Base-by-base conservation (phyloP, 2,329 filamentous ascomycete species). In the Colletotrichum truncatum region DNA sequence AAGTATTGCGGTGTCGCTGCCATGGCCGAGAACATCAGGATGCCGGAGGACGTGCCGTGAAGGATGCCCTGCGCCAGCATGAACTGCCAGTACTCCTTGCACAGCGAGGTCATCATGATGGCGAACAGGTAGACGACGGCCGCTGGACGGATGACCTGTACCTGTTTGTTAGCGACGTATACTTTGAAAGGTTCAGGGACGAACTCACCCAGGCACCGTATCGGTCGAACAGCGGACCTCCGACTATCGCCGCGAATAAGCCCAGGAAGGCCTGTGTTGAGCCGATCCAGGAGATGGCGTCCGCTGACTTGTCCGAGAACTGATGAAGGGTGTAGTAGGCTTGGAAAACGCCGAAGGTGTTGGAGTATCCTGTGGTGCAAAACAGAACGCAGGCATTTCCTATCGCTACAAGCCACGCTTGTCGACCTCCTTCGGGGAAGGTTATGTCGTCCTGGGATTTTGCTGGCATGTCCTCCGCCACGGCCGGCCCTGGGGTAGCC, bases 31-130 rank as follows among this genome's bases (percentile, higher is more conserved):
- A 83, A 74, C 14, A 78, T 74, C 6, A 84, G 69, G 4, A 85
- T 72, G 0, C 79, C 80, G 67, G 78, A 80, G 4, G 73, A 69
- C 0, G 75, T 46, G 1, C 84, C 84, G 38, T 79, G 72, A 2
- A 85, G 69, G 2, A 86, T 68, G 2, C 81, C 83, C 57, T 86
- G 84, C 0, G 77, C 77, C 8, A 87, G 81, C 75, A 87, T 81
- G 69, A 86, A 77, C 6, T 87, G 84, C 74, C 79, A 87, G 67
- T 86, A 87, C 30, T 76, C 58, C 4, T 71, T 77, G 69, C 82
- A 84, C 7, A 79, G 69, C 54, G 77, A 81, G 3, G 74, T 71
- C 76, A 84, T 80, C 76, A 82, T 80, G 49, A 83, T 72, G 18
- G 75, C 73, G 46, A 82, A 68, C 28, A 83, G 57, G 62, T 79